A percentile compares a stretch with the other conserved stretches of the same genome.
These are phyloP conservation scores for Pyrus pyrifolia DNA, from an alignment of 306 rosid species.

Conservation along the genomic window DNA sequence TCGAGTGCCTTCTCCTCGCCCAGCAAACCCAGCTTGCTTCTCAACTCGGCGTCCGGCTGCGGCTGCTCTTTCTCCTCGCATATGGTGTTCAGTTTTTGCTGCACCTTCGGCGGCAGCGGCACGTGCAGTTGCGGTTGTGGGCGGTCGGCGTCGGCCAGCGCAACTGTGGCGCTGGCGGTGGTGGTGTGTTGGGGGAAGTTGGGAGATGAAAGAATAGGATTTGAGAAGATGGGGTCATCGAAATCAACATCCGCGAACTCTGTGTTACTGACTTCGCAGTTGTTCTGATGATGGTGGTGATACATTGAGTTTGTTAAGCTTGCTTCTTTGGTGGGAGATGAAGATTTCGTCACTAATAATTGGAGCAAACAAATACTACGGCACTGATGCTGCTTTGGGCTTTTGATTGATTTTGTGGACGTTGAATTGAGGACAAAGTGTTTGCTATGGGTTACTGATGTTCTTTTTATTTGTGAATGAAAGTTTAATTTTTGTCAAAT, in stretches of 20 bases:
- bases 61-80: constrained; percentile 11
- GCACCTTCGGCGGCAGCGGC: constrained; percentile 21
- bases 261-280: neutral
- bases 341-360: too few relatives aligned
- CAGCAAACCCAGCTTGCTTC: constrained; percentile 3
- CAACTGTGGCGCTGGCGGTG: neutral
- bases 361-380: too few relatives aligned
- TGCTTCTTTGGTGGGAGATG: too few relatives aligned
- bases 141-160: too few relatives aligned
- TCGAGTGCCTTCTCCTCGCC: constrained; percentile 24
- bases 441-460: too few relatives aligned
- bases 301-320: neutral
- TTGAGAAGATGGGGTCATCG: too few relatives aligned
- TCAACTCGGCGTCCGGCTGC: neutral
- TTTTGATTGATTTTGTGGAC: too few relatives aligned
- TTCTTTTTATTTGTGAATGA: too few relatives aligned
- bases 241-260: neutral
- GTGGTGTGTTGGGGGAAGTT: neutral
- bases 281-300: neutral
- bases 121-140: neutral
- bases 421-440: too few relatives aligned
- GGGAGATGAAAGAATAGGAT: neutral
- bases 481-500: too few relatives aligned
- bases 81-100: constrained; percentile 3
- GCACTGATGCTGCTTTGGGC: too few relatives aligned